phyloP scores from a whole-genome alignment of 2,329 filamentous ascomycete species.

The Nigrospora osmanthi region DNA sequence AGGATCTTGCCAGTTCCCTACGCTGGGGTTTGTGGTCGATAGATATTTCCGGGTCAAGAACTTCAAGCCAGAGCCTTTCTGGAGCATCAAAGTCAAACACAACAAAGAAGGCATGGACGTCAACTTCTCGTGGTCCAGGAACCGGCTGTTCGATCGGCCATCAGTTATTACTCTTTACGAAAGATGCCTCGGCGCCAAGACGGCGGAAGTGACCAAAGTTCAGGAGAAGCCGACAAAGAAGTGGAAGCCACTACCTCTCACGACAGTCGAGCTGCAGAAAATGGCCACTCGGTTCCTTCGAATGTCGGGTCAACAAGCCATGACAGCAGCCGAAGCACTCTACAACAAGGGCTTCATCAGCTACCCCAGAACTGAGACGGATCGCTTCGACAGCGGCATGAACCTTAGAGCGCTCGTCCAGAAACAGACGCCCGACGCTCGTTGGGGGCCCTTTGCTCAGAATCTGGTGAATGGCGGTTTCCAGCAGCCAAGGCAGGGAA shows the following conservation, averaged over 20 bases:
- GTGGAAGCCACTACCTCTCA: slow-evolving; percentile 88
- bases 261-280: slow-evolving; percentile 94
- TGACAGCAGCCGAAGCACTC: slow-evolving; percentile 77
- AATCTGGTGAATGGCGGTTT: slow-evolving; percentile 69
- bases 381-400: slow-evolving; percentile 88
- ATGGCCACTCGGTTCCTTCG: slow-evolving; percentile 81
- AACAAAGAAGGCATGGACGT: slow-evolving; percentile 70
- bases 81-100: slow-evolving; percentile 82
- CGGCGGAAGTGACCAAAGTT: slow-evolving; percentile 74
- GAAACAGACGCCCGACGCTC: slow-evolving; percentile 69
- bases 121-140: slow-evolving; percentile 75
- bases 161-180: slow-evolving; percentile 78
- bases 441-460: slow-evolving; percentile 78
- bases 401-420: slow-evolving; percentile 72
- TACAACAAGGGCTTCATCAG: slow-evolving; percentile 97
- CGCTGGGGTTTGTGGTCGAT: slow-evolving; percentile 93
- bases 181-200: slow-evolving; percentile 68
- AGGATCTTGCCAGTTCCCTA: slow-evolving; percentile 95
- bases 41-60: slow-evolving; percentile 90
- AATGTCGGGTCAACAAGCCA: slow-evolving; percentile 87
- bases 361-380: slow-evolving; percentile 94
- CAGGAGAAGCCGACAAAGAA: slow-evolving; percentile 88
- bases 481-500: slow-evolving; percentile 70
- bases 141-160: slow-evolving; percentile 81
- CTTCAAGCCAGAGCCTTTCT: slow-evolving; percentile 88